phyloP scores from a whole-genome alignment of 345 rosid genomes.

The Sonneratia alba region DNA sequence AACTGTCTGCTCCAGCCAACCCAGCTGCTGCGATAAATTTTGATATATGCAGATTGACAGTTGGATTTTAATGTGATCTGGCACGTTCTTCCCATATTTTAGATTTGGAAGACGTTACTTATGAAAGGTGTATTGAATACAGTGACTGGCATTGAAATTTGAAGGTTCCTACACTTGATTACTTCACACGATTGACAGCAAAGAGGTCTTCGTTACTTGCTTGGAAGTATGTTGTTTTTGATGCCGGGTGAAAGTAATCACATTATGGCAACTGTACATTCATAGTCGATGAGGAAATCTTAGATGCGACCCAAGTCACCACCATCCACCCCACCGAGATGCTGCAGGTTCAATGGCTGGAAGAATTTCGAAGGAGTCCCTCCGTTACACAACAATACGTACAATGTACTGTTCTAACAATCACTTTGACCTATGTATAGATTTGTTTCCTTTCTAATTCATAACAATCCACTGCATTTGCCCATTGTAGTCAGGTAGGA shows the following conservation, averaged over 20 bases:
- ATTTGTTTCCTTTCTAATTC: not conserved
- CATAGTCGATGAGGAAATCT: not conserved
- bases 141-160: too few relatives aligned
- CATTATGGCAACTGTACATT: not conserved
- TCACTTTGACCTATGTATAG: not conserved
- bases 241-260: too few relatives aligned
- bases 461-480: not conserved
- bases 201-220: not conserved
- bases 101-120: not conserved
- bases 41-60: constrained; percentile 25
- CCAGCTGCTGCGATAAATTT: constrained; percentile 57
- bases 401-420: not conserved
- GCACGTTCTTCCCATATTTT: constrained; percentile 1
- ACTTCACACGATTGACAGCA: not conserved
- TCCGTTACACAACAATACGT: not conserved
- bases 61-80: not conserved
- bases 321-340: not conserved
- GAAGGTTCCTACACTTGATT: not conserved
- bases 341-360: not conserved
- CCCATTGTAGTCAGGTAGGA: not conserved
- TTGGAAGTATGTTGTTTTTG: too few relatives aligned
- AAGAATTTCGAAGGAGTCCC: not conserved
- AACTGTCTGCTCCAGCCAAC: constrained; percentile 45
- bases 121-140: too few relatives aligned
- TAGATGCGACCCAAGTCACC: not conserved